Conservation (phyloP, 441 rosid genomes). For the Melastoma candidum region DNA sequence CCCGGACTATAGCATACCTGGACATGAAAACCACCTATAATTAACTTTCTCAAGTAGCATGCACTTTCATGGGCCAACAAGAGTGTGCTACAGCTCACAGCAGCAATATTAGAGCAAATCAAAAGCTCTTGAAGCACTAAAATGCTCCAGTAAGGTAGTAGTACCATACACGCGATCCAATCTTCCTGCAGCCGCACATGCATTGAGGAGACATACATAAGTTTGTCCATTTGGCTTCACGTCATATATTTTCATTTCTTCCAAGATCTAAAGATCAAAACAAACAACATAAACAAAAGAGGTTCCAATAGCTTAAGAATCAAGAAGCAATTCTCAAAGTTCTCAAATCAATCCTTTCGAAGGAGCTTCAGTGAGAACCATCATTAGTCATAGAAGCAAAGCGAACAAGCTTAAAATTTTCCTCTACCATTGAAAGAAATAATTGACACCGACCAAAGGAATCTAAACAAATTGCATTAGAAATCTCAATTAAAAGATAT, state of each 20-base stretch:
- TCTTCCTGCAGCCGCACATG: conserved; percentile 81
- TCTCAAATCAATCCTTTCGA: too few species aligned
- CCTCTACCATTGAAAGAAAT: conserved; percentile 1
- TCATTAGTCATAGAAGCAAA: too few species aligned
- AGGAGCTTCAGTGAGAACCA: too few species aligned
- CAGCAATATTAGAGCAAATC: too few species aligned
- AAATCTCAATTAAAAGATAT: too few species aligned
- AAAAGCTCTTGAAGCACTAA: too few species aligned
- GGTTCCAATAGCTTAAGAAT: conserved; percentile 5
- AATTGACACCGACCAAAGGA: conserved; percentile 5
- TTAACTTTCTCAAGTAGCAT: too few species aligned
- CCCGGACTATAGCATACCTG: conserved; percentile 83
- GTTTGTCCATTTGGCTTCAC: conserved; percentile 94
- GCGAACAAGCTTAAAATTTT: not conserved
- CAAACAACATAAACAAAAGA: conserved; percentile 2
- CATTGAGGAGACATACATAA: conserved; percentile 69
- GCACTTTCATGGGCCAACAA: too few species aligned
- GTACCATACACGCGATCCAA: conserved; percentile 75
- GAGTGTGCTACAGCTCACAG: too few species aligned
- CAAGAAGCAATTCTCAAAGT: too few species aligned
- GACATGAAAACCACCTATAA: not conserved
- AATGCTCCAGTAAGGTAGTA: conserved; percentile 8
- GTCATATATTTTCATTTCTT: conserved; percentile 82
- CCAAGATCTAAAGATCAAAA: conserved; percentile 47
- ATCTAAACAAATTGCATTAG: too few species aligned